Base-by-base conservation (phyloP, 805 yeast species). In the Nakazawaea wickerhamii region DNA sequence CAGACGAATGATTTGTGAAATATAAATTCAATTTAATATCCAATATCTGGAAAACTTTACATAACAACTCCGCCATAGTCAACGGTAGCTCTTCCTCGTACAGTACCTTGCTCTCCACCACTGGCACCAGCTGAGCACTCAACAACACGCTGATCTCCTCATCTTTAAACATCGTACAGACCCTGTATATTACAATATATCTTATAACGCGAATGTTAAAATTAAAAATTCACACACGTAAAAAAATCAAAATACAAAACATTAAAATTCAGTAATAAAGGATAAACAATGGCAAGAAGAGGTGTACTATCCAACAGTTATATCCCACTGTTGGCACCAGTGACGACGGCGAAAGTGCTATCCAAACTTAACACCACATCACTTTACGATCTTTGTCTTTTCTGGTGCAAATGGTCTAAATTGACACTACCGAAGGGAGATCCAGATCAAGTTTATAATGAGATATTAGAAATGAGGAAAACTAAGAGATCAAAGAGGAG, bases 281-380 rank as follows among this genome's bases (percentile, higher is more conserved):
- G 20, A 14, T 23, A 35, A 23, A 35, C 21, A 23, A 20, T 41
- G 45, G 30, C 26, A 8, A 38, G 25, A 34, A 33, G 40, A 40
- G 66, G 66, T 4, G 57, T 62, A 10, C 49, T 64, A 1, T 59
- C 67, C 4, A 63, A 64, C 47, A 50, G 56, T 1, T 63, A 62
- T 38, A 52, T 61, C 1, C 66, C 67, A 4, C 60, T 58, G 4
- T 18, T 55, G 2, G 25, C 55, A 3, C 54, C 61, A 9, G 35
- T 38, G 20, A 35, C 41, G 9, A 47, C 54, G 1, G 48, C 59
- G 4, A 55, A 53, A 31, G 57, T 60, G 37, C 44, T 64, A 10
- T 30, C 48, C 3, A 54, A 50, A 30, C 48, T 64, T 14, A 50
- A 53, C 18, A 40, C 55, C 3, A 59, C 55, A 20, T 60, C 68